Base-by-base conservation (phyloP, 345 rosid genomes). In the Cardiospermum halicacabum region DNA sequence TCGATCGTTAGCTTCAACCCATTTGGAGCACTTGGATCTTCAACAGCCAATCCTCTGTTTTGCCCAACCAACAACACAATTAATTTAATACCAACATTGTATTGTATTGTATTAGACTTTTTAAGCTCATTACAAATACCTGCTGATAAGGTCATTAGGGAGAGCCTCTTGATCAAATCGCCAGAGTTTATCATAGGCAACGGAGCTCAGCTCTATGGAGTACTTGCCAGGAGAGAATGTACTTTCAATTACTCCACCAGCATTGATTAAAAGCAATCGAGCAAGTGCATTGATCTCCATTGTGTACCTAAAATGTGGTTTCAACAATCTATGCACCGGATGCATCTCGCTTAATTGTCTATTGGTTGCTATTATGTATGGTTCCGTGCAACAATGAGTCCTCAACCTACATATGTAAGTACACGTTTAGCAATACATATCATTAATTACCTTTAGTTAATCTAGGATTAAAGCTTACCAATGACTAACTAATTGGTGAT, bases 401-500 rank as follows among this genome's bases (percentile, higher is more conserved):
- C 28, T 51, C 56, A 51, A 26, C 56, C 31, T 51, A 16, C 30
- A 51, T 9, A 51, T 27, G 11, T 11, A 51, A 8, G 27, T 11
- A 10, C 55, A 50, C 21, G 13, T 11, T 7, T 8, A 12, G 22
- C 25, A 51, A 51, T 24, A 11, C 51, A 47, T 16, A 47, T 47
- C 6, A 47, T 16, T 47, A 47, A 16, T 51, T 1, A 10, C n/a
- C 6, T 24, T 13, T 13, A 24, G 9, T 22, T n/a, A n/a, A n/a
- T 7, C 1, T 3, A 53, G 34, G 16, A 11, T 5, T n/a, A 3
- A 40, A 18, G 37, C 39, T 9, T 81, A 89, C 96, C 93, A 89
- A 63, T 89, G 93, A 51, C 81, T 78, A 45, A 86, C 72, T 68
- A 89, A 90, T 47, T 89, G 85, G 71, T 89, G 92, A 55, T 81